Evolutionary conservation across 148 eudicot species (phyloP), one percentile per base, ranked within the genome.

Genomic region (Camellia sinensis): DNA sequence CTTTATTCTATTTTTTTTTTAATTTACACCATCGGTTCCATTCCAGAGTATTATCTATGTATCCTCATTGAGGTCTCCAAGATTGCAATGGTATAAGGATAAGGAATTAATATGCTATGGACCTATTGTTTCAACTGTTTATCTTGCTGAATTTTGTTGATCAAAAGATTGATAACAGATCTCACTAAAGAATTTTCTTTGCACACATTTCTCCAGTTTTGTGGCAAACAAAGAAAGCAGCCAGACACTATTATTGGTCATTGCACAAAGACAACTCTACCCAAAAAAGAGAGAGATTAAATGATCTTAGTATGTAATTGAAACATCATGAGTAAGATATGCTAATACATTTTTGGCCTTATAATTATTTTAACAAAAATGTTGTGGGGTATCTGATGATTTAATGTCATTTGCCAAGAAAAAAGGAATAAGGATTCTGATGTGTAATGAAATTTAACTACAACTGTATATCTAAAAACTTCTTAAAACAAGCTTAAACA

Each of bases 101-200:
- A 60, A 60, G 19, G 2, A 61, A 61, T n/a, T 61, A 61, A 61
- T 15, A 18, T 17, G 64, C 7, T 61, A 61, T 15, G 7, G 21
- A 29, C 1, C 37, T 29, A 3, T 57, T 57, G 12, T 2, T 17
- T 61, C 22, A 61, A 61, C 64, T 61, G 59, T 15, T 15, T n/a
- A 61, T 61, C 64, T 61, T 61, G 64, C 64, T n/a, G 22, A 61
- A 61, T 61, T 61, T 17, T 61, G 61, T 57, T 57, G 61, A 57
- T 57, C 37, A 75, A 78, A 40, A 73, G 73, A 71, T 48, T 44
- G 48, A 37, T 78, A 17, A 68, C 3, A 4, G 11, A 13, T 8
- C 14, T 45, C 7, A 69, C 48, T 41, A 14, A 37, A 70, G 21
- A 18, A 8, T 22, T 67, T 40, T 1, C 71, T 67, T 8, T 67